phyloP scores from a whole-genome alignment of 352 stramenopile genomes.

The Globisporangium echinulatum region DNA sequence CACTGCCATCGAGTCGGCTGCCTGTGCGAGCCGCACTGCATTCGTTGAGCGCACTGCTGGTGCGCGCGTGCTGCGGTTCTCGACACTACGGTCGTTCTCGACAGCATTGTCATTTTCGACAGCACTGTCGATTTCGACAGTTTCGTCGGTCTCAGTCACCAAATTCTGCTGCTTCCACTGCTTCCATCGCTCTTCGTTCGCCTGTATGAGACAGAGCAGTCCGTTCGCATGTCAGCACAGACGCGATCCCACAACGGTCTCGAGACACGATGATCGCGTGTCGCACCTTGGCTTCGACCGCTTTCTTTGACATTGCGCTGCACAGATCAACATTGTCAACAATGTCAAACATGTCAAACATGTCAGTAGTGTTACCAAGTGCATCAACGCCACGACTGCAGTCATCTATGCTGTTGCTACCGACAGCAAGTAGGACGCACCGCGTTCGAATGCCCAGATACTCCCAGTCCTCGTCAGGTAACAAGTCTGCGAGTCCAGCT shows the following conservation, averaged over 20 bases:
- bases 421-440: conserved; percentile 13
- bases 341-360: background rate
- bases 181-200: conserved; percentile 66
- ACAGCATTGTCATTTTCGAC: too few species aligned
- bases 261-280: too few species aligned
- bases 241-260: background rate
- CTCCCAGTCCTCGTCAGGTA: conserved; percentile 80
- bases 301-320: conserved; percentile 70
- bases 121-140: too few species aligned
- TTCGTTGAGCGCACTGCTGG: too few species aligned
- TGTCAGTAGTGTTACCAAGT: too few species aligned
- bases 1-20: conserved; percentile 9
- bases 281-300: conserved; percentile 65
- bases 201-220: conserved; percentile 15
- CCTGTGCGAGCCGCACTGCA: background rate
- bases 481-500: conserved; percentile 46
- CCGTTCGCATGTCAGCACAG: background rate
- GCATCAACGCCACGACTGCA: too few species aligned
- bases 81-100: too few species aligned
- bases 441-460: conserved; percentile 72
- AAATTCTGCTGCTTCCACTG: conserved; percentile 35
- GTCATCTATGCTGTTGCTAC: too few species aligned
- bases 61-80: too few species aligned
- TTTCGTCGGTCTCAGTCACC: too few species aligned
- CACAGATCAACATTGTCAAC: conserved; percentile 5